Evolutionary conservation across 2,329 filamentous ascomycete genomes (phyloP), one percentile per base, ranked within the genome.

Genomic region (Fusarium sp.): DNA sequence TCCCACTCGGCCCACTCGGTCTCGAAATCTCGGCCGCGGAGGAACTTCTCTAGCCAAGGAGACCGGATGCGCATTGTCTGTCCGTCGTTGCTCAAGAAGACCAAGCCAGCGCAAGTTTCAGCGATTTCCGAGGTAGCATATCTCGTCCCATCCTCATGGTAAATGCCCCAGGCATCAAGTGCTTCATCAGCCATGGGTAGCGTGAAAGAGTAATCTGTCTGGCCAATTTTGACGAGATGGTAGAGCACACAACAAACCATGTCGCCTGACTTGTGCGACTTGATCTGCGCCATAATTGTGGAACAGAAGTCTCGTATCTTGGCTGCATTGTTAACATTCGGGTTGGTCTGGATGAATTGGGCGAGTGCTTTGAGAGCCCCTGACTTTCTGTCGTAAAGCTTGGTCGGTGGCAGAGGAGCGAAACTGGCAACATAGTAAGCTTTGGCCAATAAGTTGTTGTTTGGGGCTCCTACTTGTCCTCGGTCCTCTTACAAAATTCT

Each of bases 111-210:
- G 10, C 41, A 57, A 15, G n/a, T 9, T 11, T 47, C 5, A 6
- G 13, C 18, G 6, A 57, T 47, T 6, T 47, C 41, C 12, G 3
- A 3, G 3, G 31, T 6, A 3, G 23, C 47, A 6, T 57, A 57
- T 18, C 10, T 15, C 2, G 15, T 23, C 13, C 53, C 53, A 15
- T 47, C 23, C n/a, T 23, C 7, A 11, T 57, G 53, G 13, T 16
- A 13, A 3, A 57, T 48, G 13, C 13, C 13, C 53, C 53, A 57
- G 4, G 40, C 53, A 2, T 40, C 15, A 3, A 57, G 11, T 3
- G 53, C 53, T 28, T 57, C 53, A 9, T 7, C n/a, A 7, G 41
- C 41, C 53, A 57, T 57, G 28, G 53, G 41, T 11, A 47, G 13
- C 7, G 41, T 57, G 23, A 57, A 40, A 3, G 15, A 28, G 23